Evolutionary conservation across 257 asterid genomes (phyloP).

Genomic region (Eustoma russellianum): DNA sequence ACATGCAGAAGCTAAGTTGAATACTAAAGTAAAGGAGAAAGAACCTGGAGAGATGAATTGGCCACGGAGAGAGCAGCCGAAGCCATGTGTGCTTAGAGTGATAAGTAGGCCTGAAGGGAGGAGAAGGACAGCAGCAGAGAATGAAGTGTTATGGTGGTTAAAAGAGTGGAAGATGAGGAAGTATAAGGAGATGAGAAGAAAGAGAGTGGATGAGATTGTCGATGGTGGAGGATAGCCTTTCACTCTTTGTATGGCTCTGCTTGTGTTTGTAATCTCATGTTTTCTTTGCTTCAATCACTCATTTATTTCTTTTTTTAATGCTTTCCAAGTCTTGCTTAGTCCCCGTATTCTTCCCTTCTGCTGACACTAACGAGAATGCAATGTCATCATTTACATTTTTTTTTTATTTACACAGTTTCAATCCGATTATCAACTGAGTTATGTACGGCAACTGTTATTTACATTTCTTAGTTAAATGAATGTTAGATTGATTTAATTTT

Average conservation of each 20-base stretch:
- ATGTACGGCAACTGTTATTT: too few relatives aligned
- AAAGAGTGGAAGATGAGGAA: neutral
- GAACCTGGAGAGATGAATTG: constrained; percentile 75
- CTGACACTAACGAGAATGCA: too few relatives aligned
- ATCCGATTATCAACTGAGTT: too few relatives aligned
- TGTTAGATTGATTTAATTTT: too few relatives aligned
- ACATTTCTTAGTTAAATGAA: too few relatives aligned
- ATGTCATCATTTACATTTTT: too few relatives aligned
- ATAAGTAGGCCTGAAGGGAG: constrained; percentile 17
- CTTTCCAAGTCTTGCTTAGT: too few relatives aligned
- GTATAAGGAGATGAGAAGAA: constrained; percentile 5
- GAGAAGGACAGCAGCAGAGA: constrained; percentile 6
- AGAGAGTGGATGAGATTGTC: constrained; percentile 56
- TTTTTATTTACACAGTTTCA: too few relatives aligned
- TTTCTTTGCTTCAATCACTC: too few relatives aligned
- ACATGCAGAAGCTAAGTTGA: too few relatives aligned
- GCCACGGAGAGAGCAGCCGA: constrained; percentile 69
- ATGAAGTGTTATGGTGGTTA: neutral
- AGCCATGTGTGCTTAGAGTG: constrained; percentile 38
- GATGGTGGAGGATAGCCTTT: constrained; percentile 62
- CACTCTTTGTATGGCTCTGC: constrained; percentile 69
- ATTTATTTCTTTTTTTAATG: too few relatives aligned
- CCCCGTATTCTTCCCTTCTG: too few relatives aligned
- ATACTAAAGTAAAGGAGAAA: neutral
- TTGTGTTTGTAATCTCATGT: constrained; percentile 13